Base-by-base conservation (phyloP, 139 green algal genomes). In the Chlamydomonas schloesseri region DNA sequence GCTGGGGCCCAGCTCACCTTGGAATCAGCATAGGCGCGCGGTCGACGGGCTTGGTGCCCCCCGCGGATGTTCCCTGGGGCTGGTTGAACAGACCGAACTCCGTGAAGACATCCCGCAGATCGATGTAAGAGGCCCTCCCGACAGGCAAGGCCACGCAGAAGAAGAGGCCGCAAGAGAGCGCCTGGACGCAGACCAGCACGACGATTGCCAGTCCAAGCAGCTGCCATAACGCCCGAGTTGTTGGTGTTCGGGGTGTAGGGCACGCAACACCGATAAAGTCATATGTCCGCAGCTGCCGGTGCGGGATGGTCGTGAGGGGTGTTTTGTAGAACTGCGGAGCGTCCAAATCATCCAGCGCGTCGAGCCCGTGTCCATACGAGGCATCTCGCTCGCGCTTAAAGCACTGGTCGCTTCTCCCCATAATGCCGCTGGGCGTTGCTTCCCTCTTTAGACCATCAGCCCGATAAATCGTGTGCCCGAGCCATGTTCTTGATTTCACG, bases 21-120 rank as follows among this genome's bases (percentile, higher is more conserved):
- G 96, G 96, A 55, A 99, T 98, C 73, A 96, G 93, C 88, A 92
- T 96, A 3, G 93, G 94, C 29, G 53, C 50, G 2, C 65, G 47
- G n/a, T 85, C 79, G 31, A 50, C 67, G 5, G 65, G 13, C 42
- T 67, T 68, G 0, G 21, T 33, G 47, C 1, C 23, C 17, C 4
- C 31, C 3, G 18, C 3, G 33, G 58, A 23, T 33, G 31, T 73
- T 34, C 24, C 55, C 46, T 84, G 73, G 2, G 42, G 58, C 58
- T 62, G 65, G 28, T 72, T 74, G 47, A 89, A 88, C 57, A 89
- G 78, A 2, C 88, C 58, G 42, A 83, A 71, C 46, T 91, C 86
- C 18, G 86, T 68, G 29, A 90, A 90, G 15, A 95, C 82, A 69
- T 93, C 89, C n/a, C 86, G 72, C 50, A 93, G 76, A 47, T 95